Evolutionary conservation across 2,329 filamentous ascomycete genomes (phyloP), one percentile per base, ranked within the genome.

Genomic region (Verticillium zaregamsianum): DNA sequence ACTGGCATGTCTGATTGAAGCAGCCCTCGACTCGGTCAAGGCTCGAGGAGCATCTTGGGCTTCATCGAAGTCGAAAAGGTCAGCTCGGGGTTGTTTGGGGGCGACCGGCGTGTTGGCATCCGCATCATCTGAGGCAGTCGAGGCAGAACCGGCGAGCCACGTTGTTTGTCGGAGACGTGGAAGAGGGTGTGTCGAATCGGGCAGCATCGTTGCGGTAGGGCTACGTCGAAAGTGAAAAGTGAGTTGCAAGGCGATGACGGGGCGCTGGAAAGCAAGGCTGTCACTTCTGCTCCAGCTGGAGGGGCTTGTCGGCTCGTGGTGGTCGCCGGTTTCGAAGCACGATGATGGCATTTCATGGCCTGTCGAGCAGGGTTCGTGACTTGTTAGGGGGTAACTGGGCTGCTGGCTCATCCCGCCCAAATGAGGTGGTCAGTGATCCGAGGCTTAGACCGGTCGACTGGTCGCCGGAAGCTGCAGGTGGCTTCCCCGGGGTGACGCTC

Each of bases 401-500:
- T 17, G 37, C 37, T 40, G 37, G 37, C 45, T 49, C 45, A 3
- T n/a, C 15, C 39, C 8, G 20, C 1, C 45, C 45, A 49, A 49
- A 49, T 49, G 45, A 49, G 45, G 20, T 49, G 45, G 45, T 49
- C 45, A 49, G 20, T 23, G 45, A 49, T 49, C 45, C 40, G 45
- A 49, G 45, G 45, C 45, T 49, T 49, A 23, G 45, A 23, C 20
- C 17, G 45, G 23, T 9, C 7, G 40, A 49, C 40, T 49, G 45
- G 45, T 49, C 14, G 57, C 45, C 57, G 57, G 57, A 58, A 58
- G 25, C 15, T 33, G 23, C 25, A 9, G 28, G 15, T 17, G 40
- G 39, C 57, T 58, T 58, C 57, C 57, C 57, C 57, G 57, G 57
- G 20, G 23, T 23, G 20, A 23, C 55, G 57, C 57, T 28, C 57